Conservation (phyloP, 2,329 filamentous ascomycete genomes). For the Gaeumannomyces tritici region DNA sequence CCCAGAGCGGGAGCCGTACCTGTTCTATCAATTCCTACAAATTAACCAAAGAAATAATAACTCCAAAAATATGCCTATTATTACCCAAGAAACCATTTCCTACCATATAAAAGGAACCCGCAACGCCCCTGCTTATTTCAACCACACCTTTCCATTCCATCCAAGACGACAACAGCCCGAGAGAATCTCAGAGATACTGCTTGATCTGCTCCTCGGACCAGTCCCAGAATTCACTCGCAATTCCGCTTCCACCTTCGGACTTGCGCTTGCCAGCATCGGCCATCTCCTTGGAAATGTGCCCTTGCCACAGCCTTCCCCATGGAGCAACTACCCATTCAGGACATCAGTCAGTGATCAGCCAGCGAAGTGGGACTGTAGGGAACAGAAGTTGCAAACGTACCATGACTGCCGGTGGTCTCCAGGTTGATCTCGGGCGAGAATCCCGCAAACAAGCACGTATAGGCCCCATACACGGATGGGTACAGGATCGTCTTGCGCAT, state of each 20-base stretch:
- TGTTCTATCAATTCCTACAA: no score
- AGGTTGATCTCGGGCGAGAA: conserved; percentile 31
- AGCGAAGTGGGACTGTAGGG: neutral
- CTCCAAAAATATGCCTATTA: no score
- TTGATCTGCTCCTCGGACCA: conserved; percentile 8
- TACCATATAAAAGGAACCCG: no score
- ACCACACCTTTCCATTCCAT: neutral
- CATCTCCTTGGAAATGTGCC: neutral
- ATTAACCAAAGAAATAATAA: no score
- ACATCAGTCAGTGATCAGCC: neutral
- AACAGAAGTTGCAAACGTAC: neutral
- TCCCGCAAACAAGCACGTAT: conserved; percentile 36
- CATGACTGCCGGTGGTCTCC: conserved; percentile 13
- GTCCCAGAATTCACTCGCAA: conserved; percentile 4
- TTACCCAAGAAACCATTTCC: no score
- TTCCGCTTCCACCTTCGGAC: conserved; percentile 6
- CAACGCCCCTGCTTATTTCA: neutral
- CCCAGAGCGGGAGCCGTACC: no score
- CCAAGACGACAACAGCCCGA: neutral
- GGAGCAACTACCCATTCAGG: conserved; percentile 4
- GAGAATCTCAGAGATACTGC: neutral
- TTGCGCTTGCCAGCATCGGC: conserved; percentile 1
- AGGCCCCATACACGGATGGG: conserved; percentile 28
- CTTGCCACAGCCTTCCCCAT: conserved; percentile 5
- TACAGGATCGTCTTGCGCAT: conserved; percentile 18